Base-by-base conservation (phyloP, 805 yeast species). In the Wickerhamomyces rabaulensis region DNA sequence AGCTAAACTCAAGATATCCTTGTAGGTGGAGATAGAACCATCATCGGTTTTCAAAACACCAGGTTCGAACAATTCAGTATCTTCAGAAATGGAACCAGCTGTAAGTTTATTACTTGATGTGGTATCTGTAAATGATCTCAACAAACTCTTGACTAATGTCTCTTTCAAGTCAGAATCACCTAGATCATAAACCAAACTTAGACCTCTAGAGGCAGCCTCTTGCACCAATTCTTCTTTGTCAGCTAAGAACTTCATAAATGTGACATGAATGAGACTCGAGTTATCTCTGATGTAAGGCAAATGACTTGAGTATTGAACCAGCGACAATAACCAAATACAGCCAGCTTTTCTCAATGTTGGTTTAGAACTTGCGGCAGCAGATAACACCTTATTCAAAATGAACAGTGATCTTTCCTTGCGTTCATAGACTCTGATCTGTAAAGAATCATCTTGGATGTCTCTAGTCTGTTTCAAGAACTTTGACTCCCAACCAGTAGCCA, bases 181-280 rank as follows among this genome's bases (percentile, higher is more conserved):
- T 51, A 79, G 65, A 49, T 91, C 96, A 58, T 87, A 92, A 5
- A 90, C 76, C 16, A 91, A 68, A 52, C 91, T 80, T 44, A 92
- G 71, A 3, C 97, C 99, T 54, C 95, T 74, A 0, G 96, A 82
- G 0, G 98, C 97, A 12, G 94, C 78, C 50, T 92, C 97, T 60
- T 92, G 97, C n/a, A 90, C 72, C 17, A 90, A 65, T 26, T 91
- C 97, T 60, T 92, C 97, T 43, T 82, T 70, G 52, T 86, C 94
- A 0, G 87, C 81, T 46, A 92, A 69, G 58, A 87, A 87, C 49
- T 76, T 74, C 86, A 89, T 80, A 56, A 92, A 91, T 1, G 84
- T 68, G 4, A 76, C 59, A 61, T 92, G 97, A 39, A 90, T 79
- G 21, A 76, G 76, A n/a, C 78, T 67, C 0, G 88, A 70, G 5